Evolutionary conservation across 805 yeast genomes (phyloP).

Genomic region (Sugiyamaella lignohabitans): DNA sequence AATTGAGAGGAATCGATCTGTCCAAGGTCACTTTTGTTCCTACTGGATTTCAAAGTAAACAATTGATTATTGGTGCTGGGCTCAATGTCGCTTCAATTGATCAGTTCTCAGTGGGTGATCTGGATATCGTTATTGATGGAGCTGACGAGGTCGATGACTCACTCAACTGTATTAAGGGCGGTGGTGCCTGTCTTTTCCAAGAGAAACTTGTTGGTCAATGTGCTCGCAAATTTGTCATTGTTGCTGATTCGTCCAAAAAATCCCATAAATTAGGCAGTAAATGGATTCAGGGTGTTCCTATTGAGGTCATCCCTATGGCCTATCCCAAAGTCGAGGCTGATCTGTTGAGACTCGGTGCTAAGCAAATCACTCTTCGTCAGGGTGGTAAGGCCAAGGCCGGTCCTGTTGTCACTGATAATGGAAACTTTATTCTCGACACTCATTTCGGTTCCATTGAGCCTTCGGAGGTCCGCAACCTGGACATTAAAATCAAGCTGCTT

Average conservation of each 20-base stretch:
- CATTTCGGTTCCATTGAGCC: slow-evolving; percentile 72
- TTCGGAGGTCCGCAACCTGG: slow-evolving; percentile 43
- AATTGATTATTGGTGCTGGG: slow-evolving; percentile 75
- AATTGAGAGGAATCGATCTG: slow-evolving; percentile 36
- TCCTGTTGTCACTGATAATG: slow-evolving; percentile 92
- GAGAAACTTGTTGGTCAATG: slow-evolving; percentile 88
- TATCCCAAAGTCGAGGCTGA: slow-evolving; percentile 69
- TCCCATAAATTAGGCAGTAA: slow-evolving; percentile 64
- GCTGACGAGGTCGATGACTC: slow-evolving; percentile 90
- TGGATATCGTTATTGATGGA: slow-evolving; percentile 96
- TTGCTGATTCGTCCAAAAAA: slow-evolving; percentile 87
- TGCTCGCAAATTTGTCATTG: slow-evolving; percentile 70
- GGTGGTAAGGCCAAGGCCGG: slow-evolving; percentile 95
- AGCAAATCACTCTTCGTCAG: slow-evolving; percentile 59
- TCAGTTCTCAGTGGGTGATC: slow-evolving; percentile 53
- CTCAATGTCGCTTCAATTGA: slow-evolving; percentile 74
- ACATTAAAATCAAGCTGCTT: slow-evolving; percentile 58
- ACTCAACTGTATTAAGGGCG: slow-evolving; percentile 91
- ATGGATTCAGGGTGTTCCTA: slow-evolving; percentile 91
- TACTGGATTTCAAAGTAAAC: slow-evolving; percentile 93
- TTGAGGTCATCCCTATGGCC: slow-evolving; percentile 88
- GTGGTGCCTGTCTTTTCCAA: slow-evolving; percentile 96
- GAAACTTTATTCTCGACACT: slow-evolving; percentile 88
- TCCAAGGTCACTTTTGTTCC: slow-evolving; percentile 71
- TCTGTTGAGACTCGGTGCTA: slow-evolving; percentile 58